Evolutionary conservation across 176 grass and related monocot species (phyloP).

Genomic region (Pontederia crassipes): DNA sequence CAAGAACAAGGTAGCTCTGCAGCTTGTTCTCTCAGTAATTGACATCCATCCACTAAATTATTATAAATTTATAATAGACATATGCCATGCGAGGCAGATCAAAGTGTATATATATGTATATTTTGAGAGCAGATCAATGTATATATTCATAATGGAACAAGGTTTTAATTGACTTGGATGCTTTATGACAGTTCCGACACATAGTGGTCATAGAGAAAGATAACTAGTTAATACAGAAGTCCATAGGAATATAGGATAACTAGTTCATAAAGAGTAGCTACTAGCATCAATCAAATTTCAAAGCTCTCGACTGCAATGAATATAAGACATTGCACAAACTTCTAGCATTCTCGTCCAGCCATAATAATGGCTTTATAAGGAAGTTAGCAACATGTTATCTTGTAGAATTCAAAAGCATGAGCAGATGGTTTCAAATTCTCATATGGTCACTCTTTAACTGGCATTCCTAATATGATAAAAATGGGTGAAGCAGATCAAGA

Average conservation of each 20-base stretch:
- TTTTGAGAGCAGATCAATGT: too few relatives aligned
- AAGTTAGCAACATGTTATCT: too few relatives aligned
- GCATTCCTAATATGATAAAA: neutral
- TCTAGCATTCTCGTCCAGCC: neutral
- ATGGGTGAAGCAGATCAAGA: neutral
- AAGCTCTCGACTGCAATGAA: neutral
- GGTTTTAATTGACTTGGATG: neutral
- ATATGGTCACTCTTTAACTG: too few relatives aligned
- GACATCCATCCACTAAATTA: constrained; percentile 2
- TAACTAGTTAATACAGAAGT: neutral
- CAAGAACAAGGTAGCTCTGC: constrained; percentile 58
- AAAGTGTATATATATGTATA: neutral
- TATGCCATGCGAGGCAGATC: neutral
- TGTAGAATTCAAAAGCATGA: neutral
- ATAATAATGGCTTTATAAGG: neutral
- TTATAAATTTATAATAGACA: neutral
- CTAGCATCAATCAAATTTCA: neutral
- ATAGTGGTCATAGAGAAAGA: too few relatives aligned
- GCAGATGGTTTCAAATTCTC: too few relatives aligned
- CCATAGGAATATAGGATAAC: neutral
- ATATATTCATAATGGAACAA: neutral
- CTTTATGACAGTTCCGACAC: neutral
- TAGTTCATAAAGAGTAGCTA: neutral
- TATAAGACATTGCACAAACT: neutral
- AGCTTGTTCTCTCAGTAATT: constrained; percentile 56